Evolutionary conservation across 1,284 basidiomycete species (phyloP).

Genomic region (Ceratobasidium sp.): DNA sequence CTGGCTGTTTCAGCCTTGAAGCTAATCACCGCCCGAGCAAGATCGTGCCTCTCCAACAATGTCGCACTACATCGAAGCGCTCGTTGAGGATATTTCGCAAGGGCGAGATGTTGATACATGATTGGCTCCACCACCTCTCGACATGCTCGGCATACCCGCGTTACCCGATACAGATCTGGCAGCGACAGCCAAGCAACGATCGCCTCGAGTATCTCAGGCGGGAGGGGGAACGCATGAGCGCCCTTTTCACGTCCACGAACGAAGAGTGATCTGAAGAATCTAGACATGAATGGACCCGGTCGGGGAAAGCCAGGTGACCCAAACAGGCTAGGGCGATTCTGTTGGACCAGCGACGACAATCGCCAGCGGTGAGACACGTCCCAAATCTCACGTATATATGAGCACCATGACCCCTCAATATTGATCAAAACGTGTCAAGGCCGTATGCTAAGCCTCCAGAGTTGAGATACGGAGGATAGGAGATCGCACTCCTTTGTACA

Average conservation of each 20-base stretch:
- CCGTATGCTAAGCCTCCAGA: conserved; percentile 25
- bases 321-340: not conserved
- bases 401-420: not conserved
- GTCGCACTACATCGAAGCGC: conserved; percentile 28
- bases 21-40: conserved; percentile 25
- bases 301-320: not conserved
- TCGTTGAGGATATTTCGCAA: conserved; percentile 12
- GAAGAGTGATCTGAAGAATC: conserved; percentile 34
- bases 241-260: conserved; percentile 25
- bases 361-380: conserved; percentile 1
- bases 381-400: conserved; percentile 4
- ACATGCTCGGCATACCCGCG: conserved; percentile 25
- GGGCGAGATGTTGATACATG: conserved; percentile 9
- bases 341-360: conserved; percentile 14
- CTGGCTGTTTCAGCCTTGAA: conserved; percentile 31
- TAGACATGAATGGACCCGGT: conserved; percentile 14
- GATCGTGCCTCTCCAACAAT: conserved; percentile 12
- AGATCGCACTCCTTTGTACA: conserved; percentile 23
- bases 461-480: conserved; percentile 3
- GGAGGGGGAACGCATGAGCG: conserved; percentile 12
- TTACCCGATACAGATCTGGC: conserved; percentile 21
- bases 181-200: conserved; percentile 6
- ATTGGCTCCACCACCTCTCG: conserved; percentile 27
- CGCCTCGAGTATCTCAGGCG: conserved; percentile 20
- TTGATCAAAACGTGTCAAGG: conserved; percentile 17